Conservation (phyloP, 495 filamentous ascomycete species). For the Glutinoglossum americanum region DNA sequence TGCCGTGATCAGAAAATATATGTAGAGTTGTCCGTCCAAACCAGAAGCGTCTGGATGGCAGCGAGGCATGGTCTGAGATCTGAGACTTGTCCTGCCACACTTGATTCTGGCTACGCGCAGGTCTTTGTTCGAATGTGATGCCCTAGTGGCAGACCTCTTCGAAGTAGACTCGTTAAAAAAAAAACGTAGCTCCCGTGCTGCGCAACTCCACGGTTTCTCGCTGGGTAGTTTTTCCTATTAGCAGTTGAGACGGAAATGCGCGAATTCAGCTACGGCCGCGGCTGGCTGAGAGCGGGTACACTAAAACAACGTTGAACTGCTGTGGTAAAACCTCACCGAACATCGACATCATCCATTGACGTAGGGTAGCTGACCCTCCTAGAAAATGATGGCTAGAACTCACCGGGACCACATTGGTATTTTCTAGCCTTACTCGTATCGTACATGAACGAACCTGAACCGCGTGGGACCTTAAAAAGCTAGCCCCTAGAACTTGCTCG, state of each 20-base stretch:
- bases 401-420: no score
- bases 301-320: background rate
- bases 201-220: background rate
- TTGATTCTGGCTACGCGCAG: background rate
- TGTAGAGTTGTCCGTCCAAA: background rate
- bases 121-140: background rate
- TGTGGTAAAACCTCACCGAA: background rate
- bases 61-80: background rate
- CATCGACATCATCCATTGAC: background rate
- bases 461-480: background rate
- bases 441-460: background rate
- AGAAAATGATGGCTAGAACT: no score
- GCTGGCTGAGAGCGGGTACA: background rate
- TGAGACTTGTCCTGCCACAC: background rate
- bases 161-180: background rate
- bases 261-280: background rate
- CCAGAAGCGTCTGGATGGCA: no score
- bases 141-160: background rate
- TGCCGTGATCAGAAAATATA: background rate
- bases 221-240: background rate
- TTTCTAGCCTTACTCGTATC: background rate
- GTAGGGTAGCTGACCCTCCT: background rate
- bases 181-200: background rate
- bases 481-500: background rate
- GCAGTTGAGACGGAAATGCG: background rate